These are phyloP conservation scores for Barbarea vulgaris DNA, from an alignment of 345 rosid species.

Conservation along the genomic window DNA sequence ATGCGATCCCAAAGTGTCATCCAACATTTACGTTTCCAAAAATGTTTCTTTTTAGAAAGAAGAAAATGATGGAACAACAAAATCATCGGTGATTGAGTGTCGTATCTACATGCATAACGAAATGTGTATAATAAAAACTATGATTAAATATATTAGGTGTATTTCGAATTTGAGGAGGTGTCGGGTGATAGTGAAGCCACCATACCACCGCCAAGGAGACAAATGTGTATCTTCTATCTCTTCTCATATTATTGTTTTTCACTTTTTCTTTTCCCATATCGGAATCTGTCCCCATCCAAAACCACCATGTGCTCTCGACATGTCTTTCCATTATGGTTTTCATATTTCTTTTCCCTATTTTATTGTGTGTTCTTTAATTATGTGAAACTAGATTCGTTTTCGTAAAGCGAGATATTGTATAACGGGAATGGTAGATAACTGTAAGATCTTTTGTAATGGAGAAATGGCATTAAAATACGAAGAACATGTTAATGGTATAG, in stretches of 20 bases:
- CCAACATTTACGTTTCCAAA: constrained; percentile 31
- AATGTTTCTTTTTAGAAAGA: constrained; percentile 12
- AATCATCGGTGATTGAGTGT: constrained; percentile 29
- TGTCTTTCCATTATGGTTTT: constrained; percentile 32
- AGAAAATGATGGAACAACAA: constrained; percentile 25
- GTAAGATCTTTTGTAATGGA: not conserved
- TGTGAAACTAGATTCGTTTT: not conserved
- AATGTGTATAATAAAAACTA: constrained; percentile 15
- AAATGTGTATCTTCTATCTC: constrained; percentile 14
- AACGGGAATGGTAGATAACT: not conserved
- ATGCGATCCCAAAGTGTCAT: constrained; percentile 25
- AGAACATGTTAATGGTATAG: not conserved
- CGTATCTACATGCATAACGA: constrained; percentile 24
- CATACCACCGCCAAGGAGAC: constrained; percentile 49
- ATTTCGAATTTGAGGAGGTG: constrained; percentile 28
- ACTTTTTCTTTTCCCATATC: constrained; percentile 5
- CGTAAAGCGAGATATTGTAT: not conserved
- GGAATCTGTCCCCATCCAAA: constrained; percentile 31
- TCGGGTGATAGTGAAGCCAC: constrained; percentile 43
- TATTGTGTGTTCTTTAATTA: constrained; percentile 12
- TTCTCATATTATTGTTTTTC: not conserved
- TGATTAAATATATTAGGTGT: not conserved
- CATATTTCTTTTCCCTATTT: constrained; percentile 6
- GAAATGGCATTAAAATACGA: not conserved
- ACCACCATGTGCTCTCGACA: constrained; percentile 42